These are phyloP conservation scores for Platismatia glauca DNA, from an alignment of 495 filamentous ascomycete species.

Conservation along the genomic window DNA sequence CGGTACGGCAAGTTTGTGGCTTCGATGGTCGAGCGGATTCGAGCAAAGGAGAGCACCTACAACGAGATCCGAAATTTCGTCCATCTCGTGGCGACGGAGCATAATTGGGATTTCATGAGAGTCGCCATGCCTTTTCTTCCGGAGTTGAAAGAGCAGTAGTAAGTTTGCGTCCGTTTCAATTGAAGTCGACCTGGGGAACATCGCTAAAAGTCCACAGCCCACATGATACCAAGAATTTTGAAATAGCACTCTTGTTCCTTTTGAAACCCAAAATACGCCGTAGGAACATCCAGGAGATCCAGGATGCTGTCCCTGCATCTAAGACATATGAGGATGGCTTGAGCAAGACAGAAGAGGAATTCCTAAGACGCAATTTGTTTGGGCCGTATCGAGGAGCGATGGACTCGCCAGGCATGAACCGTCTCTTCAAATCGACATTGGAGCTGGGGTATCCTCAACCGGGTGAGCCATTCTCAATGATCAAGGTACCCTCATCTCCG, in stretches of 20 bases:
- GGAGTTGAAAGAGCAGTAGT: slow-evolving; percentile 10
- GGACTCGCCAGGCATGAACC: slow-evolving; percentile 3
- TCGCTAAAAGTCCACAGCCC: not conserved
- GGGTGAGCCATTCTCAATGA: not conserved
- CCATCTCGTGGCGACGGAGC: slow-evolving; percentile 10
- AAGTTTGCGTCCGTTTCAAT: not conserved
- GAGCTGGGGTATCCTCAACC: slow-evolving; percentile 5
- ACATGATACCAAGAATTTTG: slow-evolving; percentile 1
- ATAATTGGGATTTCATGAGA: slow-evolving; percentile 9
- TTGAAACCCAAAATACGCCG: slow-evolving; percentile 1
- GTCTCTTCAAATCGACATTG: slow-evolving; percentile 9
- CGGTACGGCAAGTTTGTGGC: slow-evolving; percentile 13
- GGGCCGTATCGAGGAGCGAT: not conserved
- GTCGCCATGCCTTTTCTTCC: slow-evolving; percentile 13
- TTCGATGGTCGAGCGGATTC: slow-evolving; percentile 15
- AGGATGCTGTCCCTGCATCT: not conserved
- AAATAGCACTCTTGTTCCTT: slow-evolving; percentile 8
- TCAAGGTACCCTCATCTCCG: not conserved
- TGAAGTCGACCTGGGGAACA: not conserved
- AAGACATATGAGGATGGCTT: slow-evolving; percentile 2
- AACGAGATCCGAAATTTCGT: slow-evolving; percentile 10
- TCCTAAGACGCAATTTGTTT: not conserved
- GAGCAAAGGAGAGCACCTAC: slow-evolving; percentile 7
- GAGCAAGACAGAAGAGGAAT: slow-evolving; percentile 1
- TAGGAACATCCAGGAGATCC: not conserved